phyloP scores from a whole-genome alignment of 345 rosid genomes.

The Trapa incisa region DNA sequence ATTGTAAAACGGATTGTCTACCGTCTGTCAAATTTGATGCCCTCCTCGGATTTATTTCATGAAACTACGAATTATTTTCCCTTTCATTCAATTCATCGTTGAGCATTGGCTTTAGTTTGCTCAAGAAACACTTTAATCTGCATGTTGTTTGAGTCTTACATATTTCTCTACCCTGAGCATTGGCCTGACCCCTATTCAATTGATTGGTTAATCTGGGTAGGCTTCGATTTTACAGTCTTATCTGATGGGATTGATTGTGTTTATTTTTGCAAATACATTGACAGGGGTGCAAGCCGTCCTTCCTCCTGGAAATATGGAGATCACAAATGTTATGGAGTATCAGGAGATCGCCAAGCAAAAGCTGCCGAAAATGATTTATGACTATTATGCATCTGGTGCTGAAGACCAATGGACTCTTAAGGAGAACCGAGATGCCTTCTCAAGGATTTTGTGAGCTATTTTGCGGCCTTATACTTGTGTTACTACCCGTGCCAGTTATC shows the following conservation, averaged over 20 bases:
- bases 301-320: slow-evolving; percentile 36
- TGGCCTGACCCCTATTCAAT: background rate
- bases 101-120: background rate
- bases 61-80: background rate
- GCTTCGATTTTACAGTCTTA: background rate
- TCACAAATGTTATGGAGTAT: slow-evolving; percentile 82
- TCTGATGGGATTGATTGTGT: background rate
- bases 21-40: background rate
- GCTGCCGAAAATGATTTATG: slow-evolving; percentile 85
- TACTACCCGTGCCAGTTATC: background rate
- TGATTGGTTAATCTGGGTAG: background rate
- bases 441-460: slow-evolving; percentile 18
- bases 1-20: background rate
- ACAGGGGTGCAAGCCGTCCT: background rate
- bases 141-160: background rate
- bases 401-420: slow-evolving; percentile 92
- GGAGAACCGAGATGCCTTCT: slow-evolving; percentile 79
- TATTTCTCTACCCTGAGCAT: background rate
- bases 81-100: background rate
- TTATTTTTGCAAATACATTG: background rate
- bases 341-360: slow-evolving; percentile 78
- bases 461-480: background rate
- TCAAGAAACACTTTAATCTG: background rate
- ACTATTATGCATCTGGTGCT: slow-evolving; percentile 89
- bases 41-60: background rate